Percentiles rank a stretch among this genome's conserved stretches.
phyloP scores from a whole-genome alignment of 345 rosid species.

The Linum trigynum region DNA sequence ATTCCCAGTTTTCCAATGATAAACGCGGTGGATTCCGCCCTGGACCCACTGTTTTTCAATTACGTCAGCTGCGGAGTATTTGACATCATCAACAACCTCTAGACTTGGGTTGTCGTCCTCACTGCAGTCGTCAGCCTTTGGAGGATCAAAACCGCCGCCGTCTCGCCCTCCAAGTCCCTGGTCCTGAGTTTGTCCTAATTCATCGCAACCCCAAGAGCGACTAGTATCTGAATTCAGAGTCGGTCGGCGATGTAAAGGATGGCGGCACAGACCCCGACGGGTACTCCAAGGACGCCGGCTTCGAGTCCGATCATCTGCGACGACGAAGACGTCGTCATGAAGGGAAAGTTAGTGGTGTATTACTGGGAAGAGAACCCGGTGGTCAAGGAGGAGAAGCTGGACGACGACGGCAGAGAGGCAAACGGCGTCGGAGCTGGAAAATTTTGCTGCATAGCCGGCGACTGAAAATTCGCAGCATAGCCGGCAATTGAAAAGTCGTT shows the following conservation, averaged over 20 bases:
- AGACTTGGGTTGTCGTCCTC: constrained; percentile 65
- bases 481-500: too few species aligned
- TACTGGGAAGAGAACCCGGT: constrained; percentile 22
- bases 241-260: neutral
- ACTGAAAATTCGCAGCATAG: too few species aligned
- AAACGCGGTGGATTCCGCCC: constrained; percentile 28
- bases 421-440: neutral
- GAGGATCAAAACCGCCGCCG: constrained; percentile 35
- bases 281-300: neutral
- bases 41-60: constrained; percentile 41
- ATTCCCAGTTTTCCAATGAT: constrained; percentile 1
- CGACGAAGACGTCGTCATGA: constrained; percentile 18
- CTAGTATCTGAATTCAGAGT: neutral
- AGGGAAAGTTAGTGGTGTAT: constrained; percentile 42
- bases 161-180: constrained; percentile 1
- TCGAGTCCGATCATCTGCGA: constrained; percentile 12
- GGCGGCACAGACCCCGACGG: neutral
- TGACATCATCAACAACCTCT: constrained; percentile 38
- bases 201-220: neutral
- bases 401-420: neutral
- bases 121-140: constrained; percentile 66
- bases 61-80: constrained; percentile 38
- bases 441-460: too few species aligned
- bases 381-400: neutral
- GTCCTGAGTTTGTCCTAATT: neutral